Evolutionary conservation across 2,329 filamentous ascomycete species (phyloP).

Genomic region (Hypoxylon sp.): DNA sequence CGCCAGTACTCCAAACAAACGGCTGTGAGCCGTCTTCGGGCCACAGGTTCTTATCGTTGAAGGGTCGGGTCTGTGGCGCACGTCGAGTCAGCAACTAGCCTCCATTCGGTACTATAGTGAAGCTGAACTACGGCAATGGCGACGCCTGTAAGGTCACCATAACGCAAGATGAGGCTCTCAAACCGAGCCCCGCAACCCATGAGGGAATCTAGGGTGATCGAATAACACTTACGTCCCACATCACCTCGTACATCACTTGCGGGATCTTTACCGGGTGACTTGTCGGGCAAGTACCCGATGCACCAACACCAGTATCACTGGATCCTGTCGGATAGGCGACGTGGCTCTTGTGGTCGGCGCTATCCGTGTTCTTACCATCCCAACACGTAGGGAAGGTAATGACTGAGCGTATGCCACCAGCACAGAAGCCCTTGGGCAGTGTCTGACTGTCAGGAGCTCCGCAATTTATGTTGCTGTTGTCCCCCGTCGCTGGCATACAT

Average conservation of each 20-base stretch:
- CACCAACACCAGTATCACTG: slow-evolving; percentile 52
- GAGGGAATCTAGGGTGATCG: background rate
- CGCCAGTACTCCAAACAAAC: slow-evolving; percentile 52
- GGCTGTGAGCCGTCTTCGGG: slow-evolving; percentile 53
- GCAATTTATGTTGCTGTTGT: slow-evolving; percentile 53
- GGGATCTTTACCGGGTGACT: slow-evolving; percentile 68
- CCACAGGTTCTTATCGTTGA: slow-evolving; percentile 51
- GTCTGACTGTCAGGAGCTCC: slow-evolving; percentile 60
- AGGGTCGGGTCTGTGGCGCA: slow-evolving; percentile 44
- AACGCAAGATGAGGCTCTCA: background rate
- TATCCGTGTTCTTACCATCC: slow-evolving; percentile 66
- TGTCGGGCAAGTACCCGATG: slow-evolving; percentile 62
- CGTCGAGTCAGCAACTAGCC: slow-evolving; percentile 18
- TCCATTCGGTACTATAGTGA: background rate
- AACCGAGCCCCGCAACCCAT: background rate
- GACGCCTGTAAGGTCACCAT: background rate
- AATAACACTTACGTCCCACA: slow-evolving; percentile 61
- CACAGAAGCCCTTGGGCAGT: slow-evolving; percentile 67
- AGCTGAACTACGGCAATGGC: background rate
- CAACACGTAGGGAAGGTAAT: slow-evolving; percentile 71
- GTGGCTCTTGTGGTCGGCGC: slow-evolving; percentile 64
- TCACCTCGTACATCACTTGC: slow-evolving; percentile 73
- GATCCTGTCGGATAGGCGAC: slow-evolving; percentile 62
- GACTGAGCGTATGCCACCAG: slow-evolving; percentile 63
- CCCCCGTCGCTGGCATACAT: slow-evolving; percentile 51